phyloP scores from a whole-genome alignment of 305 asterid species.

The Fraxinus xanthoxyloides region DNA sequence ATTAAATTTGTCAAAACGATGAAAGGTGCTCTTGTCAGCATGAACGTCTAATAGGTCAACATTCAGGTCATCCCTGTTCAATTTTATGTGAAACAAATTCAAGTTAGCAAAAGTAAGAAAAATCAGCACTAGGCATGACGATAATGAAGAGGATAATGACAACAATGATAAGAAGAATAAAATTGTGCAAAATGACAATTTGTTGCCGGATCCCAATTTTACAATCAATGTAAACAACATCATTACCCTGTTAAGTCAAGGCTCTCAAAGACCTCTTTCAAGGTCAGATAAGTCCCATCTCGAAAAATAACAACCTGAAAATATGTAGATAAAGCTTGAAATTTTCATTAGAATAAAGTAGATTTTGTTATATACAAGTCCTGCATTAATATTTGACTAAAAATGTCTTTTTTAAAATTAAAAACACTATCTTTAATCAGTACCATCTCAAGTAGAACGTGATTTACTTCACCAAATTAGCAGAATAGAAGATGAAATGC shows the following conservation, averaged over 20 bases:
- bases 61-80: slow-evolving; percentile 85
- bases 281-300: slow-evolving; percentile 92
- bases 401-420: background rate
- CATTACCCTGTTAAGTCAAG: slow-evolving; percentile 92
- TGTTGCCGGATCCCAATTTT: background rate
- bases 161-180: slow-evolving; percentile 12
- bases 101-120: slow-evolving; percentile 13
- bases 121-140: slow-evolving; percentile 3
- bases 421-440: background rate
- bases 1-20: slow-evolving; percentile 98
- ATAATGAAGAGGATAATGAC: slow-evolving; percentile 1
- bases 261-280: slow-evolving; percentile 98
- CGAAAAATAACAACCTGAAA: slow-evolving; percentile 87
- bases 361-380: slow-evolving; percentile 4
- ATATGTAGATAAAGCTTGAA: slow-evolving; percentile 23
- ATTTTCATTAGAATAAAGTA: slow-evolving; percentile 4
- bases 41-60: slow-evolving; percentile 97
- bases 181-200: background rate
- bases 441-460: slow-evolving; percentile 3
- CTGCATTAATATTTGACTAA: background rate
- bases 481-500: slow-evolving; percentile 6
- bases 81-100: background rate
- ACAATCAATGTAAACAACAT: slow-evolving; percentile 13
- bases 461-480: background rate
- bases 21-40: slow-evolving; percentile 99